Conservation (phyloP, 305 asterid genomes). For the Rubia tinctorum region DNA sequence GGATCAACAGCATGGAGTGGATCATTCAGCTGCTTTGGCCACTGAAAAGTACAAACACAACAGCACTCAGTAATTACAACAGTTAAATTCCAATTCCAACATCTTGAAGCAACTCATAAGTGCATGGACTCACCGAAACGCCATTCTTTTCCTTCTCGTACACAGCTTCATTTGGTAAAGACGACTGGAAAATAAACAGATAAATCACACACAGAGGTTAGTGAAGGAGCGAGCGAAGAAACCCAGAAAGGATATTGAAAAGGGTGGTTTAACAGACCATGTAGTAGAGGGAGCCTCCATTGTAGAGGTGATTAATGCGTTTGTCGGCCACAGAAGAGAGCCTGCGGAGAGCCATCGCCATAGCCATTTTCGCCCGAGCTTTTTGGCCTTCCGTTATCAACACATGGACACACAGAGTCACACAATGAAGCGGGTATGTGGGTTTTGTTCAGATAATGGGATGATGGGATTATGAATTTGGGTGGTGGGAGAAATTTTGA, state of each 20-base stretch:
- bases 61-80: background rate
- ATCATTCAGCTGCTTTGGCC: conserved; percentile 91
- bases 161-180: conserved; percentile 65
- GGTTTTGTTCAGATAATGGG: conserved; percentile 6
- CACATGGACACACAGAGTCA: conserved; percentile 6
- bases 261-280: conserved; percentile 38
- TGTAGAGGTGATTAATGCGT: conserved; percentile 51
- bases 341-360: conserved; percentile 80
- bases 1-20: conserved; percentile 80
- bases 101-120: background rate
- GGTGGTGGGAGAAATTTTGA: conserved; percentile 33
- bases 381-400: conserved; percentile 11
- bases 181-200: conserved; percentile 36
- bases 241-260: background rate
- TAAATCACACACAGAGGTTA: background rate
- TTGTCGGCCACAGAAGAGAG: conserved; percentile 64
- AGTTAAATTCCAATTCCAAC: background rate
- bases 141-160: conserved; percentile 65
- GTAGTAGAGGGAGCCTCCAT: conserved; percentile 60
- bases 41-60: conserved; percentile 39
- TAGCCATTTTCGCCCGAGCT: conserved; percentile 40
- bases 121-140: conserved; percentile 49
- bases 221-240: conserved; percentile 7
- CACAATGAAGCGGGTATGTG: background rate
- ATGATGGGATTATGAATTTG: conserved; percentile 15